These are phyloP conservation scores for Candida glaebosa DNA, from an alignment of 805 yeast genomes.

Conservation along the genomic window DNA sequence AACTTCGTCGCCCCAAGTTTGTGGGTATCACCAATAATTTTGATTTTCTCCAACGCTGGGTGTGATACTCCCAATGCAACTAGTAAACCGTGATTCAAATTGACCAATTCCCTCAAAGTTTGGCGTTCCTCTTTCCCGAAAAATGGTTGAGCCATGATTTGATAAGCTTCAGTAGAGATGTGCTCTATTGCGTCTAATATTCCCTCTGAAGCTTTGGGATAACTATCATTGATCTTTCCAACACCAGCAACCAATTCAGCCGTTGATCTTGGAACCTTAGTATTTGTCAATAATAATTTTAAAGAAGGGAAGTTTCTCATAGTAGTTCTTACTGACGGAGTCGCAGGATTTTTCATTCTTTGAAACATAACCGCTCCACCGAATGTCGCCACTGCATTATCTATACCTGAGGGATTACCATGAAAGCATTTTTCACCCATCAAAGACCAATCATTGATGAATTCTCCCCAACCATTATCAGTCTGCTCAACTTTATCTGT, in stretches of 20 bases:
- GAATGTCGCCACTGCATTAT: conserved; percentile 90
- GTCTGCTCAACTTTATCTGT: conserved; percentile 29
- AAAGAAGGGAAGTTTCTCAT: conserved; percentile 74
- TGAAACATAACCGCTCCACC: conserved; percentile 96
- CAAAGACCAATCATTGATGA: conserved; percentile 82
- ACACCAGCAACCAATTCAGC: conserved; percentile 81
- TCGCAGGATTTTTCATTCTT: conserved; percentile 49
- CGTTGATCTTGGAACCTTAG: conserved; percentile 83
- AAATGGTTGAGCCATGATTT: conserved; percentile 52
- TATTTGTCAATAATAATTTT: conserved; percentile 74
- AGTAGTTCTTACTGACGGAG: conserved; percentile 60
- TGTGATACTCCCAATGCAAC: conserved; percentile 89
- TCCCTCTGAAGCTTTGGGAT: conserved; percentile 52
- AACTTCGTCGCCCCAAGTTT: conserved; percentile 83
- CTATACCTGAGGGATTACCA: conserved; percentile 96
- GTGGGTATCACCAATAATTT: conserved; percentile 58
- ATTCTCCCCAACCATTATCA: conserved; percentile 44
- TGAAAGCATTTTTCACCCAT: conserved; percentile 94
- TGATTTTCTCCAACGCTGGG: conserved; percentile 79
- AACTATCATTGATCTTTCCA: conserved; percentile 46
- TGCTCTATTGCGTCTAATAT: conserved; percentile 76
- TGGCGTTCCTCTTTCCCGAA: conserved; percentile 38
- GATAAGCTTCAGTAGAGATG: conserved; percentile 69
- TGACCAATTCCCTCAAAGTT: conserved; percentile 57
- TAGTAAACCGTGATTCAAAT: conserved; percentile 83